Conservation (phyloP, 805 yeast genomes). For the Saccharomycodes ludwigii region DNA sequence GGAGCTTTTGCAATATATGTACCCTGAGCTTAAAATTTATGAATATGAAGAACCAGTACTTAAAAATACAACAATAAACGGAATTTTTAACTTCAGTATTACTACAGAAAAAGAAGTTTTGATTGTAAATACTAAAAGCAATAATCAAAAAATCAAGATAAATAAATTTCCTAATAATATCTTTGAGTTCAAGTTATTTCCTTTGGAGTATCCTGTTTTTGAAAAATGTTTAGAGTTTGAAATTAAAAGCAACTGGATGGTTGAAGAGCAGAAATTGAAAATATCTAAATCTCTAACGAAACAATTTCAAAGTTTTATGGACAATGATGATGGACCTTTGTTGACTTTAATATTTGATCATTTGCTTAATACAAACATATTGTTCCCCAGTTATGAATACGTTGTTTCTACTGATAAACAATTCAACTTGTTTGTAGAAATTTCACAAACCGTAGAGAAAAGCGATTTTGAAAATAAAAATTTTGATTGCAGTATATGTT, state of each 20-base stretch:
- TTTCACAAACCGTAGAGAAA: slow-evolving; percentile 15
- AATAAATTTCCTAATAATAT: slow-evolving; percentile 1
- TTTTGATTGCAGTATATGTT: slow-evolving; percentile 46
- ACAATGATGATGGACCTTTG: slow-evolving; percentile 25
- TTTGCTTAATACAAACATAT: slow-evolving; percentile 21
- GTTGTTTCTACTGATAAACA: slow-evolving; percentile 3
- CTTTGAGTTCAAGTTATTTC: slow-evolving; percentile 10
- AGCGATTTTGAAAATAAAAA: slow-evolving; percentile 25
- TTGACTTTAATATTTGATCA: slow-evolving; percentile 33
- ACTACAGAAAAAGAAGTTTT: slow-evolving; percentile 5
- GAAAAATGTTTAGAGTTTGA: slow-evolving; percentile 8
- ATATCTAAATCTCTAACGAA: slow-evolving; percentile 12
- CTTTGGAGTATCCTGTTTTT: slow-evolving; percentile 12
- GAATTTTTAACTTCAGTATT: slow-evolving; percentile 12
- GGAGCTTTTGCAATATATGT: slow-evolving; percentile 17
- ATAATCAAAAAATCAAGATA: neutral
- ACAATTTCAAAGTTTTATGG: no score
- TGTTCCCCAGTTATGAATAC: neutral
- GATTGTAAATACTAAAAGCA: neutral
- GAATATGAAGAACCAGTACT: slow-evolving; percentile 1
- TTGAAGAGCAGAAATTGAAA: slow-evolving; percentile 7
- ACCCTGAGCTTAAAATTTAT: slow-evolving; percentile 16
- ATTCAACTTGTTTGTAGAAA: slow-evolving; percentile 10
- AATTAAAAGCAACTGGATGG: slow-evolving; percentile 24
- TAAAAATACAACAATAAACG: slow-evolving; percentile 5